Base-by-base conservation (phyloP, 2,329 filamentous ascomycete genomes). In the Rhynchosporium agropyri region DNA sequence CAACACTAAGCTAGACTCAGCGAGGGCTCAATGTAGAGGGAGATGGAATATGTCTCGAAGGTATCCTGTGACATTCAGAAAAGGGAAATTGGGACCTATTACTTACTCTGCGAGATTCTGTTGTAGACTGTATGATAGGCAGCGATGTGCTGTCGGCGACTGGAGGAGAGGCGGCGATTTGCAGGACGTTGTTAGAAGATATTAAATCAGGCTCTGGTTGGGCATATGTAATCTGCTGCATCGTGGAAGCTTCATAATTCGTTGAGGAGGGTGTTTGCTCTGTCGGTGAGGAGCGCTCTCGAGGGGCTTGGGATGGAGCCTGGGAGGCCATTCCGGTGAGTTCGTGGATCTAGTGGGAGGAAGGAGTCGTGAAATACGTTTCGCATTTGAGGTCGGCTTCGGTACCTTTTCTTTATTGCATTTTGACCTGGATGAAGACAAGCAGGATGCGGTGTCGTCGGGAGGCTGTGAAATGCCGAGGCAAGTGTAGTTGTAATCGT, bases 1-100 rank as follows among this genome's bases (percentile, higher is more conserved):
- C 86, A 89, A 78, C 86, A 89, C 33, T 36, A 10, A 6, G 20
- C 20, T 20, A 20, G 20, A 20, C 20, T 20, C 20, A 20, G 20
- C 20, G 20, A 20, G 20, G 20, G 20, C 20, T 20, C 20, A 20
- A 36, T 10, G 33, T 10, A 10, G 33, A 6, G 5, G 33, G 9
- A 36, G 33, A 6, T 36, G 9, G 33, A 5, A 36, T 6, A 36
- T 36, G 33, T 36, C 33, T 10, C 9, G 33, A 36, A 36, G 33
- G 33, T 36, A 36, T 36, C 33, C 33, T 36, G 33, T 10, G 33
- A 36, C 33, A 36, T 36, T 36, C 5, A 6, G 33, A 36, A 10
- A 10, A 36, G 33, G 20, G 6, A 36, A 10, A 5, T 36, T 6
- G 33, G 33, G 6, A 6, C 9, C 33, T 36, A 36, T 36, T 6